Conservation (phyloP, 768 basidiomycete species). For the Mycena albidolilacea region DNA sequence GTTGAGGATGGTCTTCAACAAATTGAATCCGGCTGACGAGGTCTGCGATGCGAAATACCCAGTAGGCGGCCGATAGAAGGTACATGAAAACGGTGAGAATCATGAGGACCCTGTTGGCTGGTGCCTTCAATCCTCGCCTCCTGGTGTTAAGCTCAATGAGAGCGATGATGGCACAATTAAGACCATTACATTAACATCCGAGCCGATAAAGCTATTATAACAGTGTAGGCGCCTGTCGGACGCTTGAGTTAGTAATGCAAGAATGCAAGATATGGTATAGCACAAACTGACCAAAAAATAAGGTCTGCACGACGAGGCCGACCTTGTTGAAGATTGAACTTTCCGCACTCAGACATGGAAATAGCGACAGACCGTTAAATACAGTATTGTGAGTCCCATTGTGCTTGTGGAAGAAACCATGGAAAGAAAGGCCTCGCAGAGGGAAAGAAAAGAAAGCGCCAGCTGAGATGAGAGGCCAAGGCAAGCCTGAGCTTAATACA, state of each 20-base stretch:
- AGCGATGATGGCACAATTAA: neutral
- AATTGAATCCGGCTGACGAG: neutral
- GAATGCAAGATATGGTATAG: neutral
- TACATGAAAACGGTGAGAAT: conserved; percentile 9
- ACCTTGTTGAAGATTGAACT: neutral
- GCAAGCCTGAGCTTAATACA: neutral
- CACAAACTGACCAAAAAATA: conserved; percentile 6
- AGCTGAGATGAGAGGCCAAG: conserved; percentile 4
- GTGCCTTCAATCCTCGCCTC: neutral
- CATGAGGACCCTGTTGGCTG: neutral
- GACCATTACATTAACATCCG: conserved; percentile 2
- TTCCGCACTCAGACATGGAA: neutral
- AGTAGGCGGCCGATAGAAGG: conserved; percentile 11
- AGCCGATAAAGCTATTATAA: conserved; percentile 9
- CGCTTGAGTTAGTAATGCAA: neutral
- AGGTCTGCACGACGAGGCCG: conserved; percentile 1
- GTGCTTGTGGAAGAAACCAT: neutral
- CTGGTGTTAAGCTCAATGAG: neutral
- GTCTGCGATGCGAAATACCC: neutral
- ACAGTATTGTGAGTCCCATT: neutral
- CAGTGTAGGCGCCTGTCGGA: conserved; percentile 5
- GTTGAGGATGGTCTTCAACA: neutral
- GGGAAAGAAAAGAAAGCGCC: neutral
- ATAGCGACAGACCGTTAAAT: neutral
- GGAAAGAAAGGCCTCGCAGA: conserved; percentile 5